A percentile compares a stretch with the other conserved stretches of the same genome.
These are phyloP conservation scores for Fusarium temperatum DNA, from an alignment of 2,329 filamentous ascomycete species.

Conservation along the genomic window DNA sequence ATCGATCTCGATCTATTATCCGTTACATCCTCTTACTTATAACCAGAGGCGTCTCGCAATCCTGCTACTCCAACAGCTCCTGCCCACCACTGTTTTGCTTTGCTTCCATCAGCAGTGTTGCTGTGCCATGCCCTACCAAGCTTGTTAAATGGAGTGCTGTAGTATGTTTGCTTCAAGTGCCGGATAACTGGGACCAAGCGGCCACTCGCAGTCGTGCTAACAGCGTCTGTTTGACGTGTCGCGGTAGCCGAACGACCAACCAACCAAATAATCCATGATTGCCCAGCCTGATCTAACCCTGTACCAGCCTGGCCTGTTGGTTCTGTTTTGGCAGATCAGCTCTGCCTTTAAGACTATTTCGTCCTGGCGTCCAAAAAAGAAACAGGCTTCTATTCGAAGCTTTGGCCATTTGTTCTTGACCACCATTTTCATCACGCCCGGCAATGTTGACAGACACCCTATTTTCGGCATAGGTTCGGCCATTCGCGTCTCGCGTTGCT, in stretches of 20 bases:
- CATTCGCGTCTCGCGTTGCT: slow-evolving; percentile 31
- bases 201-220: slow-evolving; percentile 17
- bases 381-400: slow-evolving; percentile 21
- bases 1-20: not conserved
- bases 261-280: slow-evolving; percentile 21
- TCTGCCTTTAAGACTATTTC: slow-evolving; percentile 16
- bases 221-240: slow-evolving; percentile 30
- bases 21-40: not conserved
- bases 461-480: slow-evolving; percentile 20
- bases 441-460: slow-evolving; percentile 13
- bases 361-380: slow-evolving; percentile 19
- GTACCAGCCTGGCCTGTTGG: slow-evolving; percentile 20
- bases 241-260: slow-evolving; percentile 14
- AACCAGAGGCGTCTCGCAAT: not conserved
- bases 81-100: not conserved
- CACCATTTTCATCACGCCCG: slow-evolving; percentile 1
- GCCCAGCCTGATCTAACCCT: slow-evolving; percentile 27
- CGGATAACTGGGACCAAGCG: slow-evolving; percentile 21
- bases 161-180: slow-evolving; percentile 32
- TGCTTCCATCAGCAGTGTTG: not conserved
- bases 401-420: slow-evolving; percentile 34
- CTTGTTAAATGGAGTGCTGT: slow-evolving; percentile 1
- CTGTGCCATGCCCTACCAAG: not conserved
- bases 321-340: slow-evolving; percentile 26
- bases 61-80: not conserved